Percentiles rank a stretch among this genome's conserved stretches.
These are phyloP conservation scores for Inga oerstediana DNA, from an alignment of 306 rosid genomes.

Conservation along the genomic window DNA sequence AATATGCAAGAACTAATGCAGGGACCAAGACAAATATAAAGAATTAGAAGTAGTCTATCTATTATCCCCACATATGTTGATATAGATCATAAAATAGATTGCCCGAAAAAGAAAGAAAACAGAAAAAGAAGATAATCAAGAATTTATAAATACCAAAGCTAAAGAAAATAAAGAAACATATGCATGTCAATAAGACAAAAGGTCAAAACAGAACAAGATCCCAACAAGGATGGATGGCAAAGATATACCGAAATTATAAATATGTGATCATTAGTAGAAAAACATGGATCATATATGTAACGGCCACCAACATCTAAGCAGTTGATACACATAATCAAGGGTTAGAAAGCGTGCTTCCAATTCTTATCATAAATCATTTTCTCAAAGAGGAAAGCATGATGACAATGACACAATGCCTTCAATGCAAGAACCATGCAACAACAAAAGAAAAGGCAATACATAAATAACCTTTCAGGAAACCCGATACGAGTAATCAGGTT, in stretches of 20 bases:
- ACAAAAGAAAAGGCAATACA: not conserved
- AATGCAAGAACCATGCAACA: not conserved
- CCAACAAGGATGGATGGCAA: too few species aligned
- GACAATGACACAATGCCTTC: not conserved
- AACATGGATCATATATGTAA: not conserved
- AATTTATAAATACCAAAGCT: too few species aligned
- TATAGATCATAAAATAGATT: too few species aligned
- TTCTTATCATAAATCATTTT: not conserved
- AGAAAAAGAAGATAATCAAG: too few species aligned
- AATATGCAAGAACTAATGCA: too few species aligned
- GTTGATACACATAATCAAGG: not conserved
- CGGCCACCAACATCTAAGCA: not conserved
- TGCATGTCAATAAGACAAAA: too few species aligned
- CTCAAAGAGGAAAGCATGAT: not conserved
- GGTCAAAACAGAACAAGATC: too few species aligned
- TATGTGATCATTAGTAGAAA: not conserved
- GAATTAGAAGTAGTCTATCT: too few species aligned
- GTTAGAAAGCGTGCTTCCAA: not conserved
- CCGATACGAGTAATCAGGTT: not conserved
- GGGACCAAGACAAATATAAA: too few species aligned
- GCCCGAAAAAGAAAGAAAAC: too few species aligned
- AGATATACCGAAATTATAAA: not conserved
- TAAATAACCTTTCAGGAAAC: not conserved
- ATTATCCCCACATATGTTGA: too few species aligned
- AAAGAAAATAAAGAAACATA: too few species aligned